Conservation (phyloP, 495 filamentous ascomycete species). For the Delitschia confertaspora region DNA sequence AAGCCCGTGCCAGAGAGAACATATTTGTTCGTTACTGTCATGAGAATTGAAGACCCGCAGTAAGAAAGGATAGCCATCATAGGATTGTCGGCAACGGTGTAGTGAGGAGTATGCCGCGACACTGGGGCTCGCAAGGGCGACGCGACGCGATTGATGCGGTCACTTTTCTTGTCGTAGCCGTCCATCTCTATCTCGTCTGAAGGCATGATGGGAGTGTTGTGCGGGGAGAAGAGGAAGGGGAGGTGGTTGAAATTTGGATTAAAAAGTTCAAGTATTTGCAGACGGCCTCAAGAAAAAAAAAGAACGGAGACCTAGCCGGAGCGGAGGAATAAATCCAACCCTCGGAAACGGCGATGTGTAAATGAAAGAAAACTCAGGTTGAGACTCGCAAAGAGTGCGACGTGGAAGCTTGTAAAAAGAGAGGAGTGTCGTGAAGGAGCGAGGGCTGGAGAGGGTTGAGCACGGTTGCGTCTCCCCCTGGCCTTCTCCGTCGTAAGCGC, state of each 20-base stretch:
- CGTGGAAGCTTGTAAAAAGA: no score
- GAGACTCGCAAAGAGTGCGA: no score
- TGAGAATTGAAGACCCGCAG: conserved; percentile 89
- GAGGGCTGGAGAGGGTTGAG: no score
- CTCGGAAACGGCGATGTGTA: no score
- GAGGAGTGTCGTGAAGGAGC: no score
- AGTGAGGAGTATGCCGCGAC: conserved; percentile 29
- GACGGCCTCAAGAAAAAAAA: conserved; percentile 1
- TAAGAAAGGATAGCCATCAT: conserved; percentile 77
- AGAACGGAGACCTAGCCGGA: conserved; percentile 2
- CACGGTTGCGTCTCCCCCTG: no score
- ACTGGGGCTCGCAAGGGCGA: conserved; percentile 34
- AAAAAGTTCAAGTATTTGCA: conserved; percentile 8
- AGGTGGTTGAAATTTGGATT: conserved; percentile 13
- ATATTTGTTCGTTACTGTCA: conserved; percentile 99
- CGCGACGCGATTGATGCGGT: conserved; percentile 40
- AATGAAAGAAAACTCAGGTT: no score
- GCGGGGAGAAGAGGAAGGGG: conserved; percentile 10
- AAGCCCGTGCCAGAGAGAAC: conserved; percentile 82
- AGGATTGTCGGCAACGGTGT: conserved; percentile 55
- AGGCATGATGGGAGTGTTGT: conserved; percentile 45
- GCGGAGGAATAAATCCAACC: no score
- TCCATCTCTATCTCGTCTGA: conserved; percentile 83
- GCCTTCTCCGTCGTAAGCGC: no score
- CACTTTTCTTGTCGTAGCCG: conserved; percentile 46